Percentiles rank a stretch among this genome's conserved stretches.
These are phyloP conservation scores for Arachis monticola DNA, from an alignment of 331 rosid species.

Conservation along the genomic window DNA sequence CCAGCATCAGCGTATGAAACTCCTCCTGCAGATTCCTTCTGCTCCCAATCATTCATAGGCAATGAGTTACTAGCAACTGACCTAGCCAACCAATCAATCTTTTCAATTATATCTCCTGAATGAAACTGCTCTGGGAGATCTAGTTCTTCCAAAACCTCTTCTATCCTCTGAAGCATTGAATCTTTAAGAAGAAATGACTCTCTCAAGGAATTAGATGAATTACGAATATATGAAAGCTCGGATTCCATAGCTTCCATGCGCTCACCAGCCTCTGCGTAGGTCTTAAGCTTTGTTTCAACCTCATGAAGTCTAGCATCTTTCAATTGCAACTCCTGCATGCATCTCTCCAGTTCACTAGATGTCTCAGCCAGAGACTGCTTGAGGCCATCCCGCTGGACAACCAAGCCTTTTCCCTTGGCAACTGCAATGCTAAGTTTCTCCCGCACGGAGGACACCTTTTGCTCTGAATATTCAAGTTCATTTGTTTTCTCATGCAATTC, in stretches of 20 bases:
- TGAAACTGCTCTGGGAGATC: slow-evolving; percentile 99
- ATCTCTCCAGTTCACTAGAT: slow-evolving; percentile 83
- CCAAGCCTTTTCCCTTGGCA: slow-evolving; percentile 93
- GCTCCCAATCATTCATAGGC: slow-evolving; percentile 76
- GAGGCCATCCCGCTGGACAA: slow-evolving; percentile 91
- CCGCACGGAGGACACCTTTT: slow-evolving; percentile 76
- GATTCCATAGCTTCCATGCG: slow-evolving; percentile 96
- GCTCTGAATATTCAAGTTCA: slow-evolving; percentile 90
- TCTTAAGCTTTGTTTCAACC: slow-evolving; percentile 78
- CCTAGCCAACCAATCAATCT: slow-evolving; percentile 96
- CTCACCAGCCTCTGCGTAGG: slow-evolving; percentile 93
- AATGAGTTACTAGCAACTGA: slow-evolving; percentile 61
- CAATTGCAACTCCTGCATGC: slow-evolving; percentile 75
- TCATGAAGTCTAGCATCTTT: slow-evolving; percentile 76
- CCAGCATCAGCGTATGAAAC: slow-evolving; percentile 80
- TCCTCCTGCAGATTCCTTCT: slow-evolving; percentile 73
- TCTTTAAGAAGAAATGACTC: slow-evolving; percentile 99
- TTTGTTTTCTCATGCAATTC: slow-evolving; percentile 61
- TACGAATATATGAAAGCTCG: slow-evolving; percentile 98
- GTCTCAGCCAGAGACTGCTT: slow-evolving; percentile 81
- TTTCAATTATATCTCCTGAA: slow-evolving; percentile 85
- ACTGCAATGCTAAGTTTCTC: slow-evolving; percentile 98
- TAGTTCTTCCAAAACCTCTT: slow-evolving; percentile 91
- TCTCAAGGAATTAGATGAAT: slow-evolving; percentile 91
- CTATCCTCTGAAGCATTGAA: slow-evolving; percentile 96